These are phyloP conservation scores for Drechslerella coelobrocha DNA, from an alignment of 2,329 filamentous ascomycete genomes.

Conservation along the genomic window DNA sequence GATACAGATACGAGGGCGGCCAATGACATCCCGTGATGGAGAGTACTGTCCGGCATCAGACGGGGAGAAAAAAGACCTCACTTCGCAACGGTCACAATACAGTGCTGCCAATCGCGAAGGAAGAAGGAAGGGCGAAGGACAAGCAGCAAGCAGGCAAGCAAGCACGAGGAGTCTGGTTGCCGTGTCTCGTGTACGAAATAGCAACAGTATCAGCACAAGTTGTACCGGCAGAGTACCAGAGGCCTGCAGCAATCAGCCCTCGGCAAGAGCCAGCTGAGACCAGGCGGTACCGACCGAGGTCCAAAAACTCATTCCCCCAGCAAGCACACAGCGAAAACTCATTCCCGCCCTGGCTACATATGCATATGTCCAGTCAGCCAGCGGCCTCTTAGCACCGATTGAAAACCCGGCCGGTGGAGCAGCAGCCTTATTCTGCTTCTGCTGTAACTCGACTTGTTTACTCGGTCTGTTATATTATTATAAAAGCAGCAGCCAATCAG, in stretches of 20 bases:
- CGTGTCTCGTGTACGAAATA: not conserved
- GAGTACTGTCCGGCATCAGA: slow-evolving; percentile 22
- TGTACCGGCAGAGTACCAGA: no score
- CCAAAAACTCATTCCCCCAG: slow-evolving; percentile 19
- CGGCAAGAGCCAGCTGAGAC: not conserved
- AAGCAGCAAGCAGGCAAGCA: slow-evolving; percentile 1
- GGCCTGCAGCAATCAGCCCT: no score
- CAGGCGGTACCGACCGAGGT: slow-evolving; percentile 50
- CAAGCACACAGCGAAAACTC: slow-evolving; percentile 2
- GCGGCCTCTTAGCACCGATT: no score
- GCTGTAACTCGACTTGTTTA: no score
- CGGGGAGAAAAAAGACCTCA: slow-evolving; percentile 15
- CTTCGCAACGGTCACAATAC: not conserved
- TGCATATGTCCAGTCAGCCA: no score
- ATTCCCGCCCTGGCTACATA: no score
- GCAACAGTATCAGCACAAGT: not conserved
- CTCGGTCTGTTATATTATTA: no score
- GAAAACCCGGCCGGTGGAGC: no score
- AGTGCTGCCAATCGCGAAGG: not conserved
- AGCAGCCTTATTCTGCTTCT: no score
- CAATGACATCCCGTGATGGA: slow-evolving; percentile 20
- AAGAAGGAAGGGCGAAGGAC: not conserved
- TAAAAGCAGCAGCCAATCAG: slow-evolving; percentile 35
- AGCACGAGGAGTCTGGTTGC: not conserved
- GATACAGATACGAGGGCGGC: not conserved